Percentiles rank a stretch among this genome's conserved stretches.
Evolutionary conservation across 441 rosid species (phyloP).

Genomic region (Viola pubescens): DNA sequence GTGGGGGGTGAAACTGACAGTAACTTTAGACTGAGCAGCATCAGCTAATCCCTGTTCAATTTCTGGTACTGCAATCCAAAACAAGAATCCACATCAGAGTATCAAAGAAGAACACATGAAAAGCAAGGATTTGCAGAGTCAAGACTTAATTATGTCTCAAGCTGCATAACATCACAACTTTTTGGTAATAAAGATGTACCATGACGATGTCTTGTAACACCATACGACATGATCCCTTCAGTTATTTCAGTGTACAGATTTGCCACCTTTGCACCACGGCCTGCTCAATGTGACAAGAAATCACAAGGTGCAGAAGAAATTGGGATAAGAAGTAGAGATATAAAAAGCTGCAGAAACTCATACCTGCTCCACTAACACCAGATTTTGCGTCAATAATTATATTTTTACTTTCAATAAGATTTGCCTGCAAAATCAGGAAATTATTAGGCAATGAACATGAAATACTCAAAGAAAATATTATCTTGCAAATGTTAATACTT

Average conservation of each 20-base stretch:
- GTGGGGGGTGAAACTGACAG: constrained; percentile 96
- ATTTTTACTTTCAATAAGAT: constrained; percentile 53
- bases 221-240: constrained; percentile 87
- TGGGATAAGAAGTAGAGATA: constrained; percentile 12
- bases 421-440: constrained; percentile 46
- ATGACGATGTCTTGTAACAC: constrained; percentile 89
- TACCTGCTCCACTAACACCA: constrained; percentile 99
- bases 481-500: neutral
- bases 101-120: neutral
- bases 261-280: constrained; percentile 90
- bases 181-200: constrained; percentile 37
- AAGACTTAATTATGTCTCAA: neutral
- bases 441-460: neutral
- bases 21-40: constrained; percentile 59
- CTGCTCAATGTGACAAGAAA: constrained; percentile 32
- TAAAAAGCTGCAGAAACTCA: constrained; percentile 8
- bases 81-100: constrained; percentile 14
- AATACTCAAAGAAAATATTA: neutral
- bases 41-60: constrained; percentile 92
- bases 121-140: neutral
- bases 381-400: constrained; percentile 86
- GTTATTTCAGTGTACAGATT: constrained; percentile 82
- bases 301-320: constrained; percentile 20
- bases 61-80: constrained; percentile 72
- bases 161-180: constrained; percentile 7